Conservation (phyloP, 2,329 filamentous ascomycete species). For the Aspergillus neotritici region DNA sequence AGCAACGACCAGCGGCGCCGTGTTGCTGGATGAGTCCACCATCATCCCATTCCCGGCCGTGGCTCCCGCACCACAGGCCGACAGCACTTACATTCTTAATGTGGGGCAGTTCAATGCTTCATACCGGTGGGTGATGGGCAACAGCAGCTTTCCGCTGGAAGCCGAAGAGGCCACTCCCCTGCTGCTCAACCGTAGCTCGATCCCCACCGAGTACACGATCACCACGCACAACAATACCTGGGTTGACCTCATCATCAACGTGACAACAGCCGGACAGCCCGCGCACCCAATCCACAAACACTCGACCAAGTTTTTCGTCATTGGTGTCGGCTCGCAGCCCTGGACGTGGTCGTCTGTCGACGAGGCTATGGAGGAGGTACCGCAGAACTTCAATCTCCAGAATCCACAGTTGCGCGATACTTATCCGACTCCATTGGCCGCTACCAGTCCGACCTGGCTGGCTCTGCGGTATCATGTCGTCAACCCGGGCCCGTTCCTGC, state of each 20-base stretch:
- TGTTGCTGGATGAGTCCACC: conserved; percentile 41
- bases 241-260: conserved; percentile 46
- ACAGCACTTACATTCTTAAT: conserved; percentile 34
- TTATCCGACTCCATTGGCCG: conserved; percentile 35
- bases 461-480: conserved; percentile 44
- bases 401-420: conserved; percentile 53
- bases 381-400: conserved; percentile 53
- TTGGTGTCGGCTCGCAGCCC: conserved; percentile 48
- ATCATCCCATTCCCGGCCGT: conserved; percentile 48
- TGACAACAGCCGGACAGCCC: conserved; percentile 42
- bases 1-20: conserved; percentile 32
- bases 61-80: conserved; percentile 38
- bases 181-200: conserved; percentile 24
- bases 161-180: conserved; percentile 20
- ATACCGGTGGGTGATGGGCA: conserved; percentile 23
- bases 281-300: conserved; percentile 62
- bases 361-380: conserved; percentile 47
- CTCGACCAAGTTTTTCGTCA: conserved; percentile 54
- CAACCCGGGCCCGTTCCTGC: conserved; percentile 46
- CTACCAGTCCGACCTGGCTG: conserved; percentile 35
- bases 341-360: conserved; percentile 52
- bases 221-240: conserved; percentile 45
- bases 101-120: conserved; percentile 17
- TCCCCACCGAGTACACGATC: conserved; percentile 16
- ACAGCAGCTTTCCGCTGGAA: conserved; percentile 19